phyloP scores from a whole-genome alignment of 768 basidiomycete species.

The Kondoa malvinella region DNA sequence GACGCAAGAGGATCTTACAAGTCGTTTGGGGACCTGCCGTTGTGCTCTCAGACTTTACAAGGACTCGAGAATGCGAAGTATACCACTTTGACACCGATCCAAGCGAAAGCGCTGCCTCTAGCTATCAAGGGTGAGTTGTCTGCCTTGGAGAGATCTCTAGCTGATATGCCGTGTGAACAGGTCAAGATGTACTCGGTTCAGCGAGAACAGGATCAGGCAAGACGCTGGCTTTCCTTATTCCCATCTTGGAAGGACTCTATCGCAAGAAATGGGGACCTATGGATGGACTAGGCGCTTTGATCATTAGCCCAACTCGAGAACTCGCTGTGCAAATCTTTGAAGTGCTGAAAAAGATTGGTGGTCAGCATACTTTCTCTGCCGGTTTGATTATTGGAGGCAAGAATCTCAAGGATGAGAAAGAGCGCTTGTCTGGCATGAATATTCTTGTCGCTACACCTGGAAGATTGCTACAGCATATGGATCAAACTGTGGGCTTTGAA shows the following conservation, averaged over 20 bases:
- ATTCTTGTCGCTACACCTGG: conserved; percentile 97
- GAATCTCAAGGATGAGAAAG: conserved; percentile 73
- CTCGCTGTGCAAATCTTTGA: conserved; percentile 96
- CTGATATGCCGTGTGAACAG: not conserved
- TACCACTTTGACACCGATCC: conserved; percentile 68
- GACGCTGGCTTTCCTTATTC: conserved; percentile 55
- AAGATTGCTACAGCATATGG: conserved; percentile 88
- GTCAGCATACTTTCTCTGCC: conserved; percentile 78
- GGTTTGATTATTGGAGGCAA: conserved; percentile 94
- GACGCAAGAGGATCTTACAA: not conserved
- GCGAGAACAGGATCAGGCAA: conserved; percentile 59
- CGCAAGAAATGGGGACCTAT: conserved; percentile 53
- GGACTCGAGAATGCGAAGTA: conserved; percentile 78
- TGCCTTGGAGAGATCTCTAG: not conserved
- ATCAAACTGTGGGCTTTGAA: conserved; percentile 90
- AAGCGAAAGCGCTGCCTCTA: conserved; percentile 44
- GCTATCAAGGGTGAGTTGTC: conserved; percentile 46
- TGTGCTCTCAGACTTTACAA: conserved; percentile 29
- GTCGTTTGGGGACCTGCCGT: conserved; percentile 17
- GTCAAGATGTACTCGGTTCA: conserved; percentile 46
- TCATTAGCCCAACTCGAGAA: conserved; percentile 88
- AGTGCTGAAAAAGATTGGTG: conserved; percentile 79
- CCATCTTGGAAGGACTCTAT: conserved; percentile 48
- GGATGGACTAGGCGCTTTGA: conserved; percentile 66
- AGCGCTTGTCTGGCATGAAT: conserved; percentile 80